Base-by-base conservation (phyloP, 441 rosid species). In the Euphorbia corollata region DNA sequence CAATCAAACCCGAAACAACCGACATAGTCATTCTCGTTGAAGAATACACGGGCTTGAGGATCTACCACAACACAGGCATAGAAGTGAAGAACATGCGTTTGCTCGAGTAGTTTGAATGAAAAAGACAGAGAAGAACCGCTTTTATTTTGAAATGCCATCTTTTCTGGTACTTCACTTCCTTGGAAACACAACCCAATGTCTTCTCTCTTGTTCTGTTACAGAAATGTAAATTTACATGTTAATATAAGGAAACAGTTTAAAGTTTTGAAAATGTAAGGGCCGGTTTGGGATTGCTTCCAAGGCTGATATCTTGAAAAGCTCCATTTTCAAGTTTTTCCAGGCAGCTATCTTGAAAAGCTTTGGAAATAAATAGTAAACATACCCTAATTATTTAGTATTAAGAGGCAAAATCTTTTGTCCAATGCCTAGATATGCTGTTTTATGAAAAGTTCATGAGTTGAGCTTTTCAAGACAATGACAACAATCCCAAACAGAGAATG, bases 41-140 rank as follows among this genome's bases (percentile, higher is more conserved):
- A 6, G 10, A 41, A 38, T 38, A 38, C 8, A 8, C 41, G 4
- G 41, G 41, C 47, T 11, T 41, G 36, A 32, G 36, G 36, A 41
- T 51, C 56, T 51, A 18, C 6, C 20, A 51, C 20, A n/a, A n/a
- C 20, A 1, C 20, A 51, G n/a, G 19, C 56, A 51, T 51, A n/a
- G 8, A 51, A 18, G 11, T 51, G 7, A 51, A 16, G 9, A 16
- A 4, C 9, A 16, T 5, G 22, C 45, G 9, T 7, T 1, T 41
- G 18, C n/a, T 16, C 18, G 51, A 11, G 24, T 41, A 10, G 51
- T 39, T 23, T 41, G 12, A 41, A 3, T 1, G 30, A 20, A 11
- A 61, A 39, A 61, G 64, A 36, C 30, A 61, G 2, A 36, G 64
- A 61, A 61, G 51, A 61, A 39, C 65, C 65, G 4, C 11, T 6